A percentile compares a stretch with the other conserved stretches of the same genome.
These are phyloP conservation scores for Arabidopsis hybrid DNA, from an alignment of 441 rosid species.

Conservation along the genomic window DNA sequence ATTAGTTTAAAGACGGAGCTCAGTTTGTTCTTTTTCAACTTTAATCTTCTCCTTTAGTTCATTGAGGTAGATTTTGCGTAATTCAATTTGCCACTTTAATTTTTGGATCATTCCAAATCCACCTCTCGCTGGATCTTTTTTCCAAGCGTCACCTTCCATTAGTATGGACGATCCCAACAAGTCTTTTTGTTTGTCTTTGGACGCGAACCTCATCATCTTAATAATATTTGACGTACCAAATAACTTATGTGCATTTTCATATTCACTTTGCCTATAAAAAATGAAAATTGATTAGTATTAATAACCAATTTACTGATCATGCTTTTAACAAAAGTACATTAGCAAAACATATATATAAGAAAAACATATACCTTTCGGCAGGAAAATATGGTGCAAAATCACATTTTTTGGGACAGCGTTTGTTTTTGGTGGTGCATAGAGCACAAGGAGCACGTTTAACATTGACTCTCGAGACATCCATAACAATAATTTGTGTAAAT, in stretches of 20 bases:
- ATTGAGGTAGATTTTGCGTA: not conserved
- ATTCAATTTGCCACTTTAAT: not conserved
- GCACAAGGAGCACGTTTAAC: not conserved
- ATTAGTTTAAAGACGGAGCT: not conserved
- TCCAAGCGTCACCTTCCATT: not conserved
- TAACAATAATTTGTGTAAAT: not conserved
- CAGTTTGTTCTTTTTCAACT: not conserved
- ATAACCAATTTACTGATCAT: not conserved
- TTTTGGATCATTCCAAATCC: not conserved
- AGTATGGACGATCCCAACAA: not conserved
- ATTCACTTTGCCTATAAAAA: not conserved
- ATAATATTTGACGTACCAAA: constrained; percentile 6
- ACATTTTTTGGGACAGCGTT: not conserved
- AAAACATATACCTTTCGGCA: not conserved
- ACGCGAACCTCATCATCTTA: not conserved
- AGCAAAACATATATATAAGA: not conserved
- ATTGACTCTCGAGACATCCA: not conserved
- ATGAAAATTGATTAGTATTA: not conserved
- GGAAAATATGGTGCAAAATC: not conserved
- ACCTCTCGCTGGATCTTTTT: not conserved
- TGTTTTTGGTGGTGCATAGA: not conserved
- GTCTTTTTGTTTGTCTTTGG: not conserved
- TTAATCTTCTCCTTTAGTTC: not conserved
- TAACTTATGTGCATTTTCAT: not conserved
- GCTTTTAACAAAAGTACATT: not conserved